A percentile compares a stretch with the other conserved stretches of the same genome.
These are phyloP conservation scores for Pichia insulana DNA, from an alignment of 805 yeast genomes.

Conservation along the genomic window DNA sequence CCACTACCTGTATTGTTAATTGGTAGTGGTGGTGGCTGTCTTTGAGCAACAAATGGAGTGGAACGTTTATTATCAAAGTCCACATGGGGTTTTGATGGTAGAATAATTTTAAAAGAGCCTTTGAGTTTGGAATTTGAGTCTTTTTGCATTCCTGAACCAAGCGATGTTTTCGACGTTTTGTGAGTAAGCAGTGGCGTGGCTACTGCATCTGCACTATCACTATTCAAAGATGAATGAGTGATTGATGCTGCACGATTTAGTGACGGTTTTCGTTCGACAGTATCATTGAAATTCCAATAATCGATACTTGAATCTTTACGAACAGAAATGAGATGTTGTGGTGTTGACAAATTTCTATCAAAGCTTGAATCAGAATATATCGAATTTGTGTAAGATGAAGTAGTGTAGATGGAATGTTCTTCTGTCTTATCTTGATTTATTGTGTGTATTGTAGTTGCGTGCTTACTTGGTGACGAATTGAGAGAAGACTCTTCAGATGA, in stretches of 20 bases:
- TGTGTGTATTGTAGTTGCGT: slow-evolving; percentile 1
- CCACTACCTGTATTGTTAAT: not conserved
- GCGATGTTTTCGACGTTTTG: not conserved
- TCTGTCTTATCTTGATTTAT: slow-evolving; percentile 4
- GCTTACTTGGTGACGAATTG: slow-evolving; percentile 5
- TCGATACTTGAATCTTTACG: slow-evolving; percentile 33
- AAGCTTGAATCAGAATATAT: slow-evolving; percentile 35
- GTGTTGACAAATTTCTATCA: slow-evolving; percentile 48
- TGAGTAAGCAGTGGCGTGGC: not conserved
- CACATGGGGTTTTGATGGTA: slow-evolving; percentile 61
- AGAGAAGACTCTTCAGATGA: not conserved
- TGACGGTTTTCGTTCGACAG: slow-evolving; percentile 16
- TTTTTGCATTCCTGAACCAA: not conserved
- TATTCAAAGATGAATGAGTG: slow-evolving; percentile 15
- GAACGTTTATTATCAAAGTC: slow-evolving; percentile 74
- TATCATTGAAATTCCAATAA: slow-evolving; percentile 52
- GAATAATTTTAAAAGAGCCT: slow-evolving; percentile 55
- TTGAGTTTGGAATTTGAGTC: slow-evolving; percentile 6
- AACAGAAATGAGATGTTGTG: slow-evolving; percentile 49
- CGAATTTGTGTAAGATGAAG: slow-evolving; percentile 49
- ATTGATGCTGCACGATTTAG: slow-evolving; percentile 23
- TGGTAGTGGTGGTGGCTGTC: slow-evolving; percentile 28
- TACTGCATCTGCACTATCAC: not conserved
- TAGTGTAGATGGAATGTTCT: slow-evolving; percentile 29
- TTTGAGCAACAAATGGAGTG: slow-evolving; percentile 46